phyloP scores from a whole-genome alignment of 164 flowering plant species.

The Vitis amurensis region DNA sequence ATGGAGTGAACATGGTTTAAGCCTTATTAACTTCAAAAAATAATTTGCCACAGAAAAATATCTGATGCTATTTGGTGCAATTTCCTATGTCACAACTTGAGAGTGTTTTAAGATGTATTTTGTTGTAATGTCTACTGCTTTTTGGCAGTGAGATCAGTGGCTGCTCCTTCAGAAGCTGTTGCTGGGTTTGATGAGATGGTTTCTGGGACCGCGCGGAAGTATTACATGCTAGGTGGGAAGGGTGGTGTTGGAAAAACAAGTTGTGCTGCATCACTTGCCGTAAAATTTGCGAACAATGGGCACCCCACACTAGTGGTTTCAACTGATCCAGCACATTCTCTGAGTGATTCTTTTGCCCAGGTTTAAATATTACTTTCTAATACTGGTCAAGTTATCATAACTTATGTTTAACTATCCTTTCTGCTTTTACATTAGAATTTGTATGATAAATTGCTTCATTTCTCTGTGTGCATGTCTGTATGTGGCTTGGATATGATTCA shows the following conservation, averaged over 20 bases:
- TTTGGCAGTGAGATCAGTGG: conserved; percentile 73
- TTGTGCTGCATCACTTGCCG: conserved; percentile 96
- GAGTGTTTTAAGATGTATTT: not conserved
- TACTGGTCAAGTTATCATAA: too few species aligned
- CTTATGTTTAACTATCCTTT: not conserved
- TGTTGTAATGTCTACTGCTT: not conserved
- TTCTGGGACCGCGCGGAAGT: conserved; percentile 65
- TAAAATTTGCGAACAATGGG: conserved; percentile 83
- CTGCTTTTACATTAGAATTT: not conserved
- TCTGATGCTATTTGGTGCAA: too few species aligned
- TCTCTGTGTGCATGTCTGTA: not conserved
- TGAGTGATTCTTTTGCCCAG: conserved; percentile 98
- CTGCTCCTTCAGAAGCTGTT: conserved; percentile 63
- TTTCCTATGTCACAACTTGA: not conserved
- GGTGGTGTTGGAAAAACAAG: conserved; percentile 99
- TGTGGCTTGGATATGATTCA: conserved; percentile 11
- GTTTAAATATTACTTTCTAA: conserved; percentile 21
- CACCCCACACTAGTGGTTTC: conserved; percentile 93
- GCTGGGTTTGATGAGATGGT: conserved; percentile 83
- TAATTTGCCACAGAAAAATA: too few species aligned
- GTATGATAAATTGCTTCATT: not conserved
- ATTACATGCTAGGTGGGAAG: conserved; percentile 92
- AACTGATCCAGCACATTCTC: conserved; percentile 98
- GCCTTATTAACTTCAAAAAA: too few species aligned
- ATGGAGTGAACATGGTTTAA: too few species aligned